A percentile compares a stretch with the other conserved stretches of the same genome.
These are phyloP conservation scores for Daldinia vernicosa DNA, from an alignment of 495 filamentous ascomycete species.

Conservation along the genomic window DNA sequence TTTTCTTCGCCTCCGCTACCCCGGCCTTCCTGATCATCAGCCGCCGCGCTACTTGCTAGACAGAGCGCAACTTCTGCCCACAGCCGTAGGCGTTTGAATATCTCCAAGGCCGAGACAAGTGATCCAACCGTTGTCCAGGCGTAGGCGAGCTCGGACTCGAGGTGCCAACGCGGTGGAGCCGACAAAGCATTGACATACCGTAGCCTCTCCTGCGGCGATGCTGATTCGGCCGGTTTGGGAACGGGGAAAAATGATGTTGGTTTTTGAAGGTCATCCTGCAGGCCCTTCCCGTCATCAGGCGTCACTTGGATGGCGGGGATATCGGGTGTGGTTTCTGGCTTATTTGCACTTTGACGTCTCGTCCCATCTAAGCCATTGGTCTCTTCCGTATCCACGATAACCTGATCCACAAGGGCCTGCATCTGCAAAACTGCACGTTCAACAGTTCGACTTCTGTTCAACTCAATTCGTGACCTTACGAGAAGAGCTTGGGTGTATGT, in stretches of 20 bases:
- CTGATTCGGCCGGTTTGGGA: conserved; percentile 77
- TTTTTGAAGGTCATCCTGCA: conserved; percentile 39
- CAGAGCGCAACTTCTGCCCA: conserved; percentile 97
- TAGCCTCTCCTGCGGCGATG: conserved; percentile 76
- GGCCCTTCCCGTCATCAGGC: conserved; percentile 21
- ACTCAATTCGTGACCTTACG: conserved; percentile 87
- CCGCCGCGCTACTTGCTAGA: conserved; percentile 66
- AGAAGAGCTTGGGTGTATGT: conserved; percentile 93
- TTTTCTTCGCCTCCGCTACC: conserved; percentile 73
- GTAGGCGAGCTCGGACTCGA: conserved; percentile 91
- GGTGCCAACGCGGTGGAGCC: conserved; percentile 88
- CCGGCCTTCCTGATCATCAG: conserved; percentile 68
- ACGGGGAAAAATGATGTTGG: conserved; percentile 84
- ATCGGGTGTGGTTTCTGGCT: conserved; percentile 17
- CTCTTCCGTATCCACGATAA: conserved; percentile 84
- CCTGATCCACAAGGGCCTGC: conserved; percentile 94
- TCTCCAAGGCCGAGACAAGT: conserved; percentile 88
- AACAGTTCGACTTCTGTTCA: conserved; percentile 81
- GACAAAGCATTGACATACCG: conserved; percentile 82
- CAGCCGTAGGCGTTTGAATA: conserved; percentile 92
- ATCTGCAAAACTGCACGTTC: conserved; percentile 92
- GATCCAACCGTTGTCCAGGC: conserved; percentile 90
- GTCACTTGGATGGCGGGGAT: conserved; percentile 56
- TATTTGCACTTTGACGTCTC: neutral
- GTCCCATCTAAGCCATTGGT: conserved; percentile 42